Base-by-base conservation (phyloP, 2,329 filamentous ascomycete genomes). In the Tolypocladium inflatum region DNA sequence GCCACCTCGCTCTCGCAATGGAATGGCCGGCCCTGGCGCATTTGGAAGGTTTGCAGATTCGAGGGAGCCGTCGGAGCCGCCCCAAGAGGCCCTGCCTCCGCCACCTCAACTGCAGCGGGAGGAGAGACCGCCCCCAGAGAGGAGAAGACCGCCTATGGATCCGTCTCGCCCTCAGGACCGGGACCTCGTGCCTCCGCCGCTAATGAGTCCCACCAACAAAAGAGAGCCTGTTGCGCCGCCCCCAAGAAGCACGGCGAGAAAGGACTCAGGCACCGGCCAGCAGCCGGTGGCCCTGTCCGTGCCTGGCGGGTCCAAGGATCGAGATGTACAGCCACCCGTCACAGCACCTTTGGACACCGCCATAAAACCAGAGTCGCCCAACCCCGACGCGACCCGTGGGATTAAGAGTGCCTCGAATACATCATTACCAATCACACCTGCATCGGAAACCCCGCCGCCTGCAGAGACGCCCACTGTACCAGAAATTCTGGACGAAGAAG, bases 101-200 rank as follows among this genome's bases (percentile, higher is more conserved):
- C 51, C 60, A 6, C 57, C 62, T 33, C 61, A 60, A 21, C 64
- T 63, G 42, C 66, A 66, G n/a, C 67, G 67, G 38, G 61, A 68
- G 9, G 78, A 78, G 41, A 73, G 80, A 26, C 76, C 76, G 39
- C 78, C 82, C 1, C 86, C 86, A 0, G 85, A 88, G 63, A 77
- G 86, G 61, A 85, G 80, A 68, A 75, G 86, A 54, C 86, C 86
- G 2, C 84, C 85, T 0, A 87, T 89, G 83, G 81, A 86, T 59
- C 79, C 81, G 9, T 70, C 80, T 8, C 75, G 81, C 38, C 80
- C 81, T 9, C 74, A 78, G 55, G 78, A 85, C 62, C 77, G 76
- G 54, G 79, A 82, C 56, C 70, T 85, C 41, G 81, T 85, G 3
- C 82, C 82, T 8, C 82, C 80, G 4, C 82, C 82, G 6, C 66